Percentiles rank a stretch among this genome's conserved stretches.
Evolutionary conservation across 352 stramenopile species (phyloP).

Genomic region (Pilasporangium apinafurcum): DNA sequence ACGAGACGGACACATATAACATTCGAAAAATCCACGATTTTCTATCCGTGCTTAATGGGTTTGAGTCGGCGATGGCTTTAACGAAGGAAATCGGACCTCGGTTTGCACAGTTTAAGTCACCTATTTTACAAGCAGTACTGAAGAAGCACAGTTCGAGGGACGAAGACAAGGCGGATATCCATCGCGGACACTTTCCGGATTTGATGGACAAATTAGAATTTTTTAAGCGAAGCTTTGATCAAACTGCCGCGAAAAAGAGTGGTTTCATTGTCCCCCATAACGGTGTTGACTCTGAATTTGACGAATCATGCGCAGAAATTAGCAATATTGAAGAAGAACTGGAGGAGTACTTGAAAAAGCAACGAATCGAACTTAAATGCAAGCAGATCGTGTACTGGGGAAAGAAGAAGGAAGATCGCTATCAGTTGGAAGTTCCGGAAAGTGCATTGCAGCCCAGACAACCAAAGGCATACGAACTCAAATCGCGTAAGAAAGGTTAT

Average conservation of each 20-base stretch:
- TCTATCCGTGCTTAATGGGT: conserved; percentile 86
- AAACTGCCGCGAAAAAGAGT: conserved; percentile 83
- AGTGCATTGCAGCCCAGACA: conserved; percentile 68
- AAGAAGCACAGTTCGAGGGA: no score
- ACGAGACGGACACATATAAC: conserved; percentile 96
- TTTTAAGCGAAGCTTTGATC: conserved; percentile 97
- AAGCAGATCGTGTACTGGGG: conserved; percentile 92
- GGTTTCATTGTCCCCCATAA: conserved; percentile 91
- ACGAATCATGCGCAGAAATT: conserved; percentile 89
- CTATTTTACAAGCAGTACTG: conserved; percentile 49
- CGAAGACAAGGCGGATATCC: no score
- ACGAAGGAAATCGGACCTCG: conserved; percentile 73
- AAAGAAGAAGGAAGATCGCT: conserved; percentile 93
- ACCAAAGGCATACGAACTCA: conserved; percentile 93
- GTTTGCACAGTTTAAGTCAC: conserved; percentile 48
- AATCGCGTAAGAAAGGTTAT: conserved; percentile 90
- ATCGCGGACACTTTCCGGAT: conserved; percentile 85
- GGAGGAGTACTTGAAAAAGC: conserved; percentile 84
- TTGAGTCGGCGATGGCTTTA: conserved; percentile 80
- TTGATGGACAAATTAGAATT: conserved; percentile 91
- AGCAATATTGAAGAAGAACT: conserved; percentile 84
- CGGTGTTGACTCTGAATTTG: conserved; percentile 94
- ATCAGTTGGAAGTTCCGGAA: conserved; percentile 91
- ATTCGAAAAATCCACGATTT: conserved; percentile 96
- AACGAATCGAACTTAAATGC: conserved; percentile 68